phyloP scores from a whole-genome alignment of 208 protist genomes.

The Trypanosoma cruzi region DNA sequence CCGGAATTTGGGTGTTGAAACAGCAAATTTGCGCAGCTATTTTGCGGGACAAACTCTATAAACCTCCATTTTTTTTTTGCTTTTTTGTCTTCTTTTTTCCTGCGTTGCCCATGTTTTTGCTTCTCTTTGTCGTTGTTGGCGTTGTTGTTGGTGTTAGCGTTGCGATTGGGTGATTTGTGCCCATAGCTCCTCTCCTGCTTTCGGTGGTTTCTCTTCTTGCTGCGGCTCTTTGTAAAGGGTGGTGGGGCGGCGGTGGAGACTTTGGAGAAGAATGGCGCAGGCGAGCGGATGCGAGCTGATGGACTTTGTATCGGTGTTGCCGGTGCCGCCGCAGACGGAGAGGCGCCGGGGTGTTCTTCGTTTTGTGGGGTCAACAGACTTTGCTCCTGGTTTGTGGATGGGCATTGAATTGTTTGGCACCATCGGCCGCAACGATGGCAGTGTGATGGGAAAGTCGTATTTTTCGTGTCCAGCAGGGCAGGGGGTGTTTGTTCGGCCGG shows the following conservation, averaged over 20 bases:
- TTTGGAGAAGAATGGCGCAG: background rate
- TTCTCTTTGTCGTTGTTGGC: constrained; percentile 9
- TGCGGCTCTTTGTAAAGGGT: background rate
- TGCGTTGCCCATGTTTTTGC: constrained; percentile 3
- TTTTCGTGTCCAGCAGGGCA: constrained; percentile 51
- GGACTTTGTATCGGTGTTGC: constrained; percentile 51
- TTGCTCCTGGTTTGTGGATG: constrained; percentile 55
- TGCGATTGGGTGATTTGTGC: background rate
- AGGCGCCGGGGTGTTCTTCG: constrained; percentile 62
- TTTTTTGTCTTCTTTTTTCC: background rate
- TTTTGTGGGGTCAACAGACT: constrained; percentile 54
- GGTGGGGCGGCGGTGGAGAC: background rate
- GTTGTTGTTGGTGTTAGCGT: background rate
- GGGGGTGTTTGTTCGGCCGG: constrained; percentile 61
- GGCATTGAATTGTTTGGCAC: constrained; percentile 60
- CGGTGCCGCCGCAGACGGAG: constrained; percentile 35
- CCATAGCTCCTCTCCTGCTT: background rate
- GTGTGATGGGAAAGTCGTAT: constrained; percentile 46
- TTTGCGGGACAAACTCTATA: too few relatives aligned
- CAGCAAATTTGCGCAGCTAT: too few relatives aligned
- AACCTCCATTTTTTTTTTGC: too few relatives aligned
- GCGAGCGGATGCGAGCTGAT: constrained; percentile 4
- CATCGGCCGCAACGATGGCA: constrained; percentile 50
- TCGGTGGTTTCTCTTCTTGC: background rate
- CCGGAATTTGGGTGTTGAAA: too few relatives aligned